A percentile compares a stretch with the other conserved stretches of the same genome.
Conservation (phyloP, 2,329 filamentous ascomycete species). For the Aspergillus clavatus region DNA sequence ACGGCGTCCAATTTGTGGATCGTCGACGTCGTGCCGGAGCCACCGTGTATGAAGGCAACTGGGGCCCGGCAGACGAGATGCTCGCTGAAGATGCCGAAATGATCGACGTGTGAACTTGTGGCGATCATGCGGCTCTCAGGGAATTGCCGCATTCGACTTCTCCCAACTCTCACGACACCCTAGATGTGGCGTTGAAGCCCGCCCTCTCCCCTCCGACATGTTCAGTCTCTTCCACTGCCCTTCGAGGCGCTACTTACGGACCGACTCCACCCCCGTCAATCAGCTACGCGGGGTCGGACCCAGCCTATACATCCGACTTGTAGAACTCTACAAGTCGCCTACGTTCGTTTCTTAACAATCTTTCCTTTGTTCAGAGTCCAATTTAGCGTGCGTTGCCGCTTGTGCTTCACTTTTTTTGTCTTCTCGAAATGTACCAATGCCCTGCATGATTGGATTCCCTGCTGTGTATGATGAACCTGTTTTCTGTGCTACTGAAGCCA, state of each 20-base stretch:
- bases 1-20: constrained; percentile 76
- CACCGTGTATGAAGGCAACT: constrained; percentile 94
- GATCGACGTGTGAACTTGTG: constrained; percentile 52
- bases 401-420: not conserved
- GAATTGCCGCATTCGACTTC: constrained; percentile 29
- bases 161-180: too few species aligned
- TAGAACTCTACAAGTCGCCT: constrained; percentile 4
- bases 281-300: constrained; percentile 3
- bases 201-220: too few species aligned
- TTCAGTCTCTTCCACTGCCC: constrained; percentile 5
- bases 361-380: constrained; percentile 4
- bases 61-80: constrained; percentile 71
- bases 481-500: constrained; percentile 1
- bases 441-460: constrained; percentile 2
- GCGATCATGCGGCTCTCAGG: too few species aligned
- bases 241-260: not conserved
- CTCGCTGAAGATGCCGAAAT: constrained; percentile 57
- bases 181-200: too few species aligned
- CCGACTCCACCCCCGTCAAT: constrained; percentile 1
- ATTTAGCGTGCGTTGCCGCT: constrained; percentile 4
- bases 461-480: not conserved
- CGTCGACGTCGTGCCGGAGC: constrained; percentile 74
- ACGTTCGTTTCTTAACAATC: not conserved
- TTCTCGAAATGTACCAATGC: constrained; percentile 2
- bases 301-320: constrained; percentile 1